Evolutionary conservation across 352 stramenopile species (phyloP), one percentile per base, ranked within the genome.

Genomic region (Pythium coloratum): DNA sequence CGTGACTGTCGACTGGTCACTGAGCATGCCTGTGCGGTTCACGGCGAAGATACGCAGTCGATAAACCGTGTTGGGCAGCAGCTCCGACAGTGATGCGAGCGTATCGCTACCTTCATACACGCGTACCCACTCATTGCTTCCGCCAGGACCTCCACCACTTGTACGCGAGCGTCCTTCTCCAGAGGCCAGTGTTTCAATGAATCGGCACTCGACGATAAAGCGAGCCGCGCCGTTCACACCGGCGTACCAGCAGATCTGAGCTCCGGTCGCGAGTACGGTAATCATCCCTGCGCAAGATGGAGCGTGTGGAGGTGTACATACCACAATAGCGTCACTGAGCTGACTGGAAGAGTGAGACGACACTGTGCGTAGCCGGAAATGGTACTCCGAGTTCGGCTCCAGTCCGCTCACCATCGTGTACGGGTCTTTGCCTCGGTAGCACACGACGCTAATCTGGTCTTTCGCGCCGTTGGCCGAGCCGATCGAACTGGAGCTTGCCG

Each of bases 11-110:
- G 84, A 94, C 67, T 93, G 88, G 28, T 83, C 77, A 47, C 89
- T 96, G 16, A 55, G 42, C 2, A 81, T 42, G 2, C 84, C 84
- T 0, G 80, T 70, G 12, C 70, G 73, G 63, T 97, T 97, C 55
- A 96, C 63, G 7, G 88, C 89, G 14, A 91, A 86, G 8, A 97
- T 84, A 7, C 89, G 81, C 20, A 97, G 70, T 6, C 89, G 89
- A 71, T 97, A 97, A 1, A 97, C 83, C 10, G 80, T 88, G 64
- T 90, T 91, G 7, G 88, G 76, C 33, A 85, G 53, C 30, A 98
- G 69, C 6, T 92, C 88, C 4, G 62, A 65, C 9, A 96, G 62
- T 13, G 71, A 84, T 1, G 84, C 77, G 13, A 92, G 62, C 9
- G 73, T 77, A 13, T 97, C 87, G 50, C 72, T 80, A 30, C 89